phyloP scores from a whole-genome alignment of 169 alveolate species.

The Miamiensis avidus region DNA sequence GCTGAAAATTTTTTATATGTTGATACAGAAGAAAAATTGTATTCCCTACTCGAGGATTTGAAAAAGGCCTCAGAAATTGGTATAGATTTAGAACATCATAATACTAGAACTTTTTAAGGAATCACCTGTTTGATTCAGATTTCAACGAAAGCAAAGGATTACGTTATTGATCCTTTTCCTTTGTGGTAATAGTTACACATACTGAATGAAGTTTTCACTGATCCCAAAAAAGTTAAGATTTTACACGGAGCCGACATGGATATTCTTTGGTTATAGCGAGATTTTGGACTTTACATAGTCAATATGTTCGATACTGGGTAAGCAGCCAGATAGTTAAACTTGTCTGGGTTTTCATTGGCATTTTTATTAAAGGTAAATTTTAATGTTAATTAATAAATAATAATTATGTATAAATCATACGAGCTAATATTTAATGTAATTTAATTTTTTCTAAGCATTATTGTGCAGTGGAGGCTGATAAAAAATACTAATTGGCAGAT shows the following conservation, averaged over 20 bases:
- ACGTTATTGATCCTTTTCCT: conserved; percentile 91
- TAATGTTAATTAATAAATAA: conserved; percentile 12
- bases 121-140: conserved; percentile 93
- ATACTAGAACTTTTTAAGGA: conserved; percentile 86
- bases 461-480: conserved; percentile 80
- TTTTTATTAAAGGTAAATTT: conserved; percentile 80
- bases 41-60: conserved; percentile 68
- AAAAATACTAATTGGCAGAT: conserved; percentile 90
- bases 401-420: no score
- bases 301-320: conserved; percentile 94
- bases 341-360: conserved; percentile 81
- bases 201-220: conserved; percentile 88
- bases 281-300: conserved; percentile 94
- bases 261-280: conserved; percentile 94
- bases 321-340: conserved; percentile 88
- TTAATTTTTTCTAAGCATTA: neutral
- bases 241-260: conserved; percentile 94
- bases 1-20: conserved; percentile 58
- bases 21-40: conserved; percentile 64
- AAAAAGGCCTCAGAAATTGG: conserved; percentile 80
- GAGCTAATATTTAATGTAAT: no score
- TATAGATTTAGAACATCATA: conserved; percentile 93
- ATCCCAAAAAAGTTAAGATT: conserved; percentile 94
- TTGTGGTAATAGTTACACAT: conserved; percentile 55
- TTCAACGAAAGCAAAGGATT: conserved; percentile 90